Base-by-base conservation (phyloP, 208 protist species). In the Leishmania lainsoni region DNA sequence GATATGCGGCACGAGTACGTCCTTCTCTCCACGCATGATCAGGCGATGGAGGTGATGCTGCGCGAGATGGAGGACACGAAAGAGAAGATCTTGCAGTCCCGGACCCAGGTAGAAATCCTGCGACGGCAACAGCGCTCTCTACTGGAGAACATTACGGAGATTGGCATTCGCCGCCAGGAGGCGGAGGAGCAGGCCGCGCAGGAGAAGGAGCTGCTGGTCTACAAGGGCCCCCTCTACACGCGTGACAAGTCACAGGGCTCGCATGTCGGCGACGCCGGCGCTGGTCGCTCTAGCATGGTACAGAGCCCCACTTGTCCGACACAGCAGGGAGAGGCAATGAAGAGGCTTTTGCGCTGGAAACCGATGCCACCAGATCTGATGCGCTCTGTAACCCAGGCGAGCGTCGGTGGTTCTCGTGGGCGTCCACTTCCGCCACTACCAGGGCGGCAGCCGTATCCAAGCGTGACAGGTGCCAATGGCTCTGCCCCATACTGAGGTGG, bases 11-110 rank as follows among this genome's bases (percentile, higher is more conserved):
- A 85, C 66, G 90, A 95, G 81, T 86, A 94, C 65, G 85, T 93
- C 63, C 90, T 93, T 26, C 81, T 96, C 54, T 98, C 93, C n/a
- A 96, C 93, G 26, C 93, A 96, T 77, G 94, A 96, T 81, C 93
- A 98, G 84, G 90, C 83, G 78, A 96, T 98, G 91, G 93, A 98
- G 85, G 86, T 93, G 77, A 90, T 95, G 85, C 80, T 94, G 78
- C 93, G 93, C 20, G 94, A 96, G 76, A 94, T 96, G 80, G 93
- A 96, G 42, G 81, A 72, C 20, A 94, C 87, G 22, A 88, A 90
- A 32, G 87, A 93, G 76, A 80, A 94, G 70, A 87, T 95, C 39
- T 79, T 90, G 16, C 78, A 91, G 16, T 32, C 86, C 4, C 84
- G 87, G 58, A 69, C 88, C 32, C 86, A 96, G 75, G 78, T 95